Base-by-base conservation (phyloP, 2,329 filamentous ascomycete genomes). In the Aspergillus intermedius region DNA sequence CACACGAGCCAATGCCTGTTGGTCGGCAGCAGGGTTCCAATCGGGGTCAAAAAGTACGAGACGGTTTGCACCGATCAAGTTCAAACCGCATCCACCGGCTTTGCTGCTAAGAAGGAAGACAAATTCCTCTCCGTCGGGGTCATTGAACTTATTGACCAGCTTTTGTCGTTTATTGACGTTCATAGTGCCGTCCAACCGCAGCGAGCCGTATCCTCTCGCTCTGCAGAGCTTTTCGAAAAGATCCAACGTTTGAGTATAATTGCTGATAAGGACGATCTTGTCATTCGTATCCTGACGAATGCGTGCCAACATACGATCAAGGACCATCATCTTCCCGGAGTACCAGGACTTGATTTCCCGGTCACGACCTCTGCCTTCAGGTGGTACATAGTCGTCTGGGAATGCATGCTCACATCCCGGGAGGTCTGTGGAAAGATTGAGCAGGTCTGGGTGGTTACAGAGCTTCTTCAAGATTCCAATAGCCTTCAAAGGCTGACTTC, bases 221-320 rank as follows among this genome's bases (percentile, higher is more conserved):
- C 91, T 88, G 65, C 93, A 98, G 7, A 98, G 79, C 53, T 83
- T 85, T 58, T 95, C 91, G 63, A 98, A 97, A 3, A 98, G 78
- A 67, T 98, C 93, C 3, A 98, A 79, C 0, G 93, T 98, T 60
- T 93, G 87, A 0, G 93, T 98, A 71, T 97, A 98, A 65, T 98
- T 98, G 69, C 89, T 95, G 69, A 98, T 98, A 49, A 98, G 81
- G 10, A 98, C 93, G 61, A 98, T 98, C 71, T 98, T 98, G 78
- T 98, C 93, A 61, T 95, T 96, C 0, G 93, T 97, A 61, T 97
- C 91, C 60, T 91, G 85, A 13, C 89, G 88, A 58, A 98, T 98
- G 23, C 91, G 86, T 30, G 91, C 89, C 44, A 98, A 81, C 94
- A 98, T 98, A 49, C 91, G 84, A 64, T 96, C 93, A n/a, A 98